Evolutionary conservation across 176 grass and related monocot genomes (phyloP), one percentile per base, ranked within the genome.

Genomic region (Oryza brachyantha): DNA sequence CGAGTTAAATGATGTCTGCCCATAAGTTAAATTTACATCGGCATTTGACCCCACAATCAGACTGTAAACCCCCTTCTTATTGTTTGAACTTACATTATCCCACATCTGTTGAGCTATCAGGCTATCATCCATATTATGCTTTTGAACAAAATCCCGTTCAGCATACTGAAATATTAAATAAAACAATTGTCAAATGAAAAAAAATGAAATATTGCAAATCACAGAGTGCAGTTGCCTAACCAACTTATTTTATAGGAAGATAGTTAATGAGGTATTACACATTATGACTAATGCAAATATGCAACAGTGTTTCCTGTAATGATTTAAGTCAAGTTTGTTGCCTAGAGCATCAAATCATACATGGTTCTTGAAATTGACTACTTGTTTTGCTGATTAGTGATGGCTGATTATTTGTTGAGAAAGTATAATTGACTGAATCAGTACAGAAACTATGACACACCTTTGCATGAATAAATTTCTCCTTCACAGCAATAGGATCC

Each of bases 391-490:
- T 46, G 9, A 66, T 59, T 7, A 38, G 0, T 37, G 21, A 62
- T 35, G 34, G 36, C 27, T 35, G 29, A 46, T 13, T 16, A 1
- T 45, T 39, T 58, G n/a, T 40, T 71, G 29, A 39, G 12, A 59
- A 66, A 62, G 13, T 76, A 59, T 21, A 36, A 78, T 50, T 77
- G 19, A 41, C 28, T 70, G 57, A 75, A 82, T 29, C 16, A 54
- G 43, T 25, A 35, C 24, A 60, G 2, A 48, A 70, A 76, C 10
- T 41, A 86, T 24, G 19, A 35, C 58, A 52, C 90, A 99, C 96
- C 92, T 99, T 99, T 64, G 92, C 90, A 77, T 99, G 96, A 91
- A 99, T 99, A 84, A 96, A 99, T 84, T 96, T 99, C 82, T 99
- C 96, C 79, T 99, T 99, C 13, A 91, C 68, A 66, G 96, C 80